Evolutionary conservation across 2,329 filamentous ascomycete genomes (phyloP).

Genomic region (Epichloe brachyelytri): DNA sequence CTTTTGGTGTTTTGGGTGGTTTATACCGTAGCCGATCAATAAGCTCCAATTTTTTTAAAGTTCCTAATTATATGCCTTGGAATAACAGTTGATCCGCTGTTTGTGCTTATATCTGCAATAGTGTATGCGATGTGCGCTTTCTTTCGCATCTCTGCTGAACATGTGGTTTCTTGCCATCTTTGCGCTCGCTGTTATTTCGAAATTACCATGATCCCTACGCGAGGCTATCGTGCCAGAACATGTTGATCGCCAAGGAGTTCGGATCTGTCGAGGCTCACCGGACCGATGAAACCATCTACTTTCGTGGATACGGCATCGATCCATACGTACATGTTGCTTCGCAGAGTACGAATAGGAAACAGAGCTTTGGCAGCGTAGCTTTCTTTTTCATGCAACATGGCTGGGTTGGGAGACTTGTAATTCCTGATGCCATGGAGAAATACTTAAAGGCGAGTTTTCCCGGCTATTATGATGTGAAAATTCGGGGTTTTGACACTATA

Average conservation of each 20-base stretch:
- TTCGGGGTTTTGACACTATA: no score
- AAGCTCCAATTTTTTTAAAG: no score
- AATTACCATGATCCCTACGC: slow-evolving; percentile 1
- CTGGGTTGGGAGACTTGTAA: no score
- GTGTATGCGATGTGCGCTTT: no score
- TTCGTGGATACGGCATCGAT: not conserved
- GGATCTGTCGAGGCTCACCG: not conserved
- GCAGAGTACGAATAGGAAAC: not conserved
- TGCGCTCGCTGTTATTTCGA: not conserved
- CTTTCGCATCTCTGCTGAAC: not conserved
- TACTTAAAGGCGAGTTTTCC: no score
- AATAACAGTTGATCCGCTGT: not conserved
- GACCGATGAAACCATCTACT: not conserved
- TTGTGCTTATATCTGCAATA: not conserved
- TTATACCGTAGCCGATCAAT: no score
- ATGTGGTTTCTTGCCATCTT: not conserved
- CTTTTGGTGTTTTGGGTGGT: not conserved
- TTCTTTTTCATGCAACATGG: no score
- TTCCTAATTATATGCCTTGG: not conserved
- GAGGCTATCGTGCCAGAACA: slow-evolving; percentile 3
- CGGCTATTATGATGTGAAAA: no score
- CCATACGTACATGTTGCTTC: not conserved
- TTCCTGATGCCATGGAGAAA: no score
- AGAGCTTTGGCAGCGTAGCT: not conserved
- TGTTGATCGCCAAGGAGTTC: not conserved